A percentile compares a stretch with the other conserved stretches of the same genome.
Evolutionary conservation across 208 protist genomes (phyloP).

Genomic region (Tetramitus jugosus): DNA sequence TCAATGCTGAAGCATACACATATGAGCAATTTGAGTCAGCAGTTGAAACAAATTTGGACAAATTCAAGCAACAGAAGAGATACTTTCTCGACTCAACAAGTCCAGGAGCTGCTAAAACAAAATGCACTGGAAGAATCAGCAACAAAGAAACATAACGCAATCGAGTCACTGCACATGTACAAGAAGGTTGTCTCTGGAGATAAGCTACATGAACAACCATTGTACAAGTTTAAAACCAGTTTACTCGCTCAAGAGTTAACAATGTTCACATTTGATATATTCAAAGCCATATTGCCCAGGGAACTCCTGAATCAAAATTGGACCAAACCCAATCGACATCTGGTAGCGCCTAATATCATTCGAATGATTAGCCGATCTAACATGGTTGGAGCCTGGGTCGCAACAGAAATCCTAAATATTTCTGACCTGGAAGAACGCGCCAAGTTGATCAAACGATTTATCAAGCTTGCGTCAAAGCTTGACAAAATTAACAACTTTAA

Average conservation of each 20-base stretch:
- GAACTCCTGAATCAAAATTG: constrained; percentile 31
- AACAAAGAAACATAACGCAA: not conserved
- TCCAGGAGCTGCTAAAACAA: not conserved
- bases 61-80: not conserved
- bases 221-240: not conserved
- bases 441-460: constrained; percentile 30
- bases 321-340: constrained; percentile 2
- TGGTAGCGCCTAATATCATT: constrained; percentile 31
- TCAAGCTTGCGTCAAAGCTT: not conserved
- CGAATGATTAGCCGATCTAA: constrained; percentile 36
- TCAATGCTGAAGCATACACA: not conserved
- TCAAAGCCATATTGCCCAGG: not conserved
- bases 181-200: constrained; percentile 17
- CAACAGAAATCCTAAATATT: constrained; percentile 25
- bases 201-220: not conserved
- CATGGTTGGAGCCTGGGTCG: constrained; percentile 9
- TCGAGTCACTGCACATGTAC: too few relatives aligned
- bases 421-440: constrained; percentile 17
- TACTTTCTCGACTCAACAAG: constrained; percentile 7
- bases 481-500: constrained; percentile 32
- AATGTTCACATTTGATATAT: not conserved
- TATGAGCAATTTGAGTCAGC: constrained; percentile 4
- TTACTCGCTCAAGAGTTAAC: not conserved
- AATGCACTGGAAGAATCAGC: not conserved
- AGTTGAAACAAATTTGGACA: too few relatives aligned